A percentile compares a stretch with the other conserved stretches of the same genome.
Evolutionary conservation across 1,284 basidiomycete species (phyloP).

Genomic region (Cutaneotrichosporon sp.): DNA sequence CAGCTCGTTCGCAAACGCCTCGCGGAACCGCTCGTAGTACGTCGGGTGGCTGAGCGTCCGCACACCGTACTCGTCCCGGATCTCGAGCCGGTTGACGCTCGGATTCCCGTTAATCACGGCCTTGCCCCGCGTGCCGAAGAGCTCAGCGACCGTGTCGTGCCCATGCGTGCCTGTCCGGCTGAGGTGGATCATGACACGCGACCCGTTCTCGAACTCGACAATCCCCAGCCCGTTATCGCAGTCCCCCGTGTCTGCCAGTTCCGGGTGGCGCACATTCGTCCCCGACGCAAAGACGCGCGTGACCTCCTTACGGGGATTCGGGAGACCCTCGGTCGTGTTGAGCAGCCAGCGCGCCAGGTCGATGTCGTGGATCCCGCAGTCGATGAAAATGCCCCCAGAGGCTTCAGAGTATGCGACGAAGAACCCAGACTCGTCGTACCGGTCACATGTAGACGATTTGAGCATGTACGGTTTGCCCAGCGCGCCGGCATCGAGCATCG

Average conservation of each 20-base stretch:
- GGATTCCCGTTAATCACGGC: slow-evolving; percentile 32
- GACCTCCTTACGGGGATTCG: slow-evolving; percentile 22
- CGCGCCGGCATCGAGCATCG: slow-evolving; percentile 18
- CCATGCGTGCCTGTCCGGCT: slow-evolving; percentile 29
- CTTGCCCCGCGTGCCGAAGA: slow-evolving; percentile 30
- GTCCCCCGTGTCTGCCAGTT: slow-evolving; percentile 25
- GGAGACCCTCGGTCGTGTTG: neutral
- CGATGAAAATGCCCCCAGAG: slow-evolving; percentile 34
- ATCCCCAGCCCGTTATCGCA: slow-evolving; percentile 30
- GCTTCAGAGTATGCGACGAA: slow-evolving; percentile 31
- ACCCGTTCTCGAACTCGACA: slow-evolving; percentile 26
- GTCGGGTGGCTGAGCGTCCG: slow-evolving; percentile 23
- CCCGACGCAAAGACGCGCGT: slow-evolving; percentile 27
- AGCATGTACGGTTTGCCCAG: slow-evolving; percentile 27
- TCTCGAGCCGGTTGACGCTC: slow-evolving; percentile 23
- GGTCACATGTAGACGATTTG: slow-evolving; percentile 31
- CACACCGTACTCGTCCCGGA: slow-evolving; percentile 31
- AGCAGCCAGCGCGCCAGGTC: slow-evolving; percentile 29
- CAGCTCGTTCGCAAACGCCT: slow-evolving; percentile 35
- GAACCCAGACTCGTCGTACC: slow-evolving; percentile 33
- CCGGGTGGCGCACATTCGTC: slow-evolving; percentile 27
- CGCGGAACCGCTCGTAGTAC: slow-evolving; percentile 25
- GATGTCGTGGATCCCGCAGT: slow-evolving; percentile 40
- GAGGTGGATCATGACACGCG: slow-evolving; percentile 22
- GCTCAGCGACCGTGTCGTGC: slow-evolving; percentile 29